phyloP scores from a whole-genome alignment of 331 rosid species.

The Rhamnella rubrinervis region DNA sequence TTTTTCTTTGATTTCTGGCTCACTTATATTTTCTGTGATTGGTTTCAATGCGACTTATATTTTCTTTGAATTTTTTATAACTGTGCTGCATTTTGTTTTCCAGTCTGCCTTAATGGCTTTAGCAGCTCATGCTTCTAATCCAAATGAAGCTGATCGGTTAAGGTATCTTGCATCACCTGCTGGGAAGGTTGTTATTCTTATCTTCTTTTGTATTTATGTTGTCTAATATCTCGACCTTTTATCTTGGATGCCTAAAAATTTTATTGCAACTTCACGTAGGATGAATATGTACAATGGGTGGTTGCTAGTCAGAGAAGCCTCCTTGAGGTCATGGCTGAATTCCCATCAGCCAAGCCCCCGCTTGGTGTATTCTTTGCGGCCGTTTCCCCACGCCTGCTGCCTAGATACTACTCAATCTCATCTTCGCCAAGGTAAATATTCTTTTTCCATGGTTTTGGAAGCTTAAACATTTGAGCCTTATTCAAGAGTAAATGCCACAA shows the following conservation, averaged over 20 bases:
- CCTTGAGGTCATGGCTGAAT: constrained; percentile 79
- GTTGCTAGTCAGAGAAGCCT: constrained; percentile 85
- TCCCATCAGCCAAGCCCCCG: constrained; percentile 82
- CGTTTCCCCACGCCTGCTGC: constrained; percentile 72
- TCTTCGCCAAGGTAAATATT: constrained; percentile 70
- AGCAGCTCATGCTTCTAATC: constrained; percentile 76
- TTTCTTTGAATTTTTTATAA: not conserved
- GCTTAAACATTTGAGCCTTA: not conserved
- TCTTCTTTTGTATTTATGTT: not conserved
- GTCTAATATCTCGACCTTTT: not conserved
- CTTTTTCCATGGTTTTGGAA: not conserved
- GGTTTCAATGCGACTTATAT: not conserved
- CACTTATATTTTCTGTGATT: not conserved
- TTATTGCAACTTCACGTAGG: constrained; percentile 36
- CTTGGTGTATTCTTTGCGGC: constrained; percentile 89
- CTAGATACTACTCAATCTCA: constrained; percentile 88
- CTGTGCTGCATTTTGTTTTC: constrained; percentile 1
- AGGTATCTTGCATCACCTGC: constrained; percentile 69
- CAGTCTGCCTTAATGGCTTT: constrained; percentile 76
- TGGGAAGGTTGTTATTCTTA: constrained; percentile 60
- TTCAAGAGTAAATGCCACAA: not conserved
- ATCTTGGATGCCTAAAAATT: constrained; percentile 3
- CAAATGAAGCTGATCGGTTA: constrained; percentile 67
- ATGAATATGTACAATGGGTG: constrained; percentile 86
- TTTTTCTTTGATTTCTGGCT: constrained; percentile 3